Evolutionary conservation across 2,329 filamentous ascomycete species (phyloP).

Genomic region (Aspergillus pseudonomiae): DNA sequence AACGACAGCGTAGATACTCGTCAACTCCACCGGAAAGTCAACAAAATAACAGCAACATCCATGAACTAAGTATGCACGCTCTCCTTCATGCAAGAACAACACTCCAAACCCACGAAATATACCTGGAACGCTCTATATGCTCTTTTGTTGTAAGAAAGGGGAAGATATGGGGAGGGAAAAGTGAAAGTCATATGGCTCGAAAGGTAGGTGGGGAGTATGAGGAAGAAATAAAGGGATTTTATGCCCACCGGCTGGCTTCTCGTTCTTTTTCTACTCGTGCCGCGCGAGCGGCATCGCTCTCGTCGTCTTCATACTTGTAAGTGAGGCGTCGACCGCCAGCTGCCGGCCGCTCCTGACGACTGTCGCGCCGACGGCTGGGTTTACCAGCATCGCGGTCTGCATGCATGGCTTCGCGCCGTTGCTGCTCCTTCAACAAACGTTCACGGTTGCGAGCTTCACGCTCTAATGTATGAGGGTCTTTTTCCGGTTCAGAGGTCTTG

Average conservation of each 20-base stretch:
- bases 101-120: neutral
- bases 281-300: conserved; percentile 38
- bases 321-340: conserved; percentile 44
- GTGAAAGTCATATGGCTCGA: neutral
- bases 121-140: conserved; percentile 5
- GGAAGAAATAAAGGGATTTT: neutral
- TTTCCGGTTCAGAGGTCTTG: conserved; percentile 33
- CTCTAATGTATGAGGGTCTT: conserved; percentile 75
- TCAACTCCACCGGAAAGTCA: neutral
- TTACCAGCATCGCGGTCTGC: conserved; percentile 31
- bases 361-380: conserved; percentile 37
- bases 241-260: conserved; percentile 38
- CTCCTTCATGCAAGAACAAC: neutral
- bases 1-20: conserved; percentile 2
- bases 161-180: neutral
- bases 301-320: conserved; percentile 55
- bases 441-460: conserved; percentile 69
- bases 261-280: conserved; percentile 44
- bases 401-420: conserved; percentile 60
- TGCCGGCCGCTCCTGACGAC: conserved; percentile 34
- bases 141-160: conserved; percentile 1
- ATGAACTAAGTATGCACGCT: neutral
- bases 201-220: neutral
- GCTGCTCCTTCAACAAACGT: conserved; percentile 65
- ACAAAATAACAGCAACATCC: neutral